Conservation (phyloP, 1,284 basidiomycete genomes). For the Xerocomus cyaneibrunnescens region DNA sequence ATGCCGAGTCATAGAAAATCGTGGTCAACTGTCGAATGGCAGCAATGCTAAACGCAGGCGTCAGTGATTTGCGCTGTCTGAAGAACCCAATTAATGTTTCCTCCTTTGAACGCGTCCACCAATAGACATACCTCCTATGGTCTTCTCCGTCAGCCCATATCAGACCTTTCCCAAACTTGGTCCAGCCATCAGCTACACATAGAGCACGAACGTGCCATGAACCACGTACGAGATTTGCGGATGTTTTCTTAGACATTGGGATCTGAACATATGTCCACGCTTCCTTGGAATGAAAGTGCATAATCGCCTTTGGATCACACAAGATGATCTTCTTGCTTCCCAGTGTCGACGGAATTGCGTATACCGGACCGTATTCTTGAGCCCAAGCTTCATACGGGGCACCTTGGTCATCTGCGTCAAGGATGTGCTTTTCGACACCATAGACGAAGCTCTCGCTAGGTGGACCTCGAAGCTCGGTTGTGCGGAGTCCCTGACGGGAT, state of each 20-base stretch:
- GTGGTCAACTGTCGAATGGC: slow-evolving; percentile 10
- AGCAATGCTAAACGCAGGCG: slow-evolving; percentile 2
- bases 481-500: slow-evolving; percentile 1
- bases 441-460: slow-evolving; percentile 14
- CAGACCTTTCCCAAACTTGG: slow-evolving; percentile 18
- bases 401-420: background rate
- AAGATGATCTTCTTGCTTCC: slow-evolving; percentile 37
- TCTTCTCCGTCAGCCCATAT: slow-evolving; percentile 18
- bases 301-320: slow-evolving; percentile 38
- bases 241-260: slow-evolving; percentile 35
- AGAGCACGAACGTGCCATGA: background rate
- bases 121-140: slow-evolving; percentile 10
- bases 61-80: slow-evolving; percentile 38
- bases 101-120: too few species aligned
- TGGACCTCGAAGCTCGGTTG: slow-evolving; percentile 20
- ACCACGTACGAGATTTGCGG: slow-evolving; percentile 44
- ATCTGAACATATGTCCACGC: slow-evolving; percentile 47
- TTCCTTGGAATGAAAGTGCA: slow-evolving; percentile 33
- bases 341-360: slow-evolving; percentile 39
- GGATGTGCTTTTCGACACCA: slow-evolving; percentile 3
- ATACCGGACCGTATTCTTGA: background rate
- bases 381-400: slow-evolving; percentile 19
- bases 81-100: background rate
- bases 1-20: slow-evolving; percentile 31
- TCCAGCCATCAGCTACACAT: background rate